Base-by-base conservation (phyloP, 2,329 filamentous ascomycete genomes). In the Juglanconis sp. region DNA sequence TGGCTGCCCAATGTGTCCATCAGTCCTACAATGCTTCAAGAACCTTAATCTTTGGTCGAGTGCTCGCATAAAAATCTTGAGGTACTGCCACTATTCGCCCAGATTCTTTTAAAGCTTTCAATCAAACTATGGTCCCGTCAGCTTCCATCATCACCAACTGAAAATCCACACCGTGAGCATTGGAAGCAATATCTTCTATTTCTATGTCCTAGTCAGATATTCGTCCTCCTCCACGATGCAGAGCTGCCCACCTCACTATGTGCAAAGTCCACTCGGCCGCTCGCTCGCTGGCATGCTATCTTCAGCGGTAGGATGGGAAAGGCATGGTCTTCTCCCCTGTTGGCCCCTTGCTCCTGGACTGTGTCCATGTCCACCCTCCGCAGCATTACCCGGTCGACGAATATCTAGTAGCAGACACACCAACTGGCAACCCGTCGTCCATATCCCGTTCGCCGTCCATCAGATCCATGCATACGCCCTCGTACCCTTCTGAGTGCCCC, bases 181-280 rank as follows among this genome's bases (percentile, higher is more conserved):
- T 48, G 24, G 17, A 48, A 51, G 38, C 15, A 10, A 61, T 63
- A 40, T 58, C 61, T 55, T 58, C 61, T 61, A 61, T 58, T 42
- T 61, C 58, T 63, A 63, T 58, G 58, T 61, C 46, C 58, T 51
- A 48, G 40, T 48, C 35, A 49, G 31, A 42, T 49, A 51, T 55
- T 56, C 51, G 52, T 56, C 49, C 13, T 44, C 57, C 24, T n/a
- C 40, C 31, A 31, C n/a, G 53, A 24, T 32, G 44, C 53, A 35
- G 53, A 46, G n/a, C n/a, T 48, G 17, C 36, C 44, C 36, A 17
- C 11, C 11, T 32, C 49, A 48, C 36, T 60, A 49, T 60, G 49
- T 60, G 58, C 53, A 57, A 30, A 36, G 46, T 31, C 32, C 51
- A 24, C n/a, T 24, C 15, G n/a, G 15, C 42, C 42, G n/a, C 42